Conservation (phyloP, 306 rosid species). For the Lathyrus tuberosus region DNA sequence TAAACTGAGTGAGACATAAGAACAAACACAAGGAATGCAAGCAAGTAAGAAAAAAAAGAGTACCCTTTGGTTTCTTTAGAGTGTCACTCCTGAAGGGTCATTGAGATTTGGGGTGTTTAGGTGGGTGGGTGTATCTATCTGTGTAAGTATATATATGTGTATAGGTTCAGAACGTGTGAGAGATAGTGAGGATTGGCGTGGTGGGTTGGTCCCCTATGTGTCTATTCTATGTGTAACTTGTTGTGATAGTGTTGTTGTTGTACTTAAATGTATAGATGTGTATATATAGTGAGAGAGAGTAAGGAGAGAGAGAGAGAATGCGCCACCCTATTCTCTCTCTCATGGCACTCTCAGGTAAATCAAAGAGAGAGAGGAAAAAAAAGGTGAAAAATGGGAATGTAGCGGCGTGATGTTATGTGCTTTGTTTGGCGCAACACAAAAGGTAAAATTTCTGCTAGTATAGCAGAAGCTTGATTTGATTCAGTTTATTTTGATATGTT, state of each 20-base stretch:
- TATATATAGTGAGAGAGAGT: neutral
- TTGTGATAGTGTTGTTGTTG: conserved; percentile 12
- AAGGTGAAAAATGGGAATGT: conserved; percentile 42
- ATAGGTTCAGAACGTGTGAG: conserved; percentile 27
- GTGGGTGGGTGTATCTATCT: conserved; percentile 2
- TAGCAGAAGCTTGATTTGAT: conserved; percentile 6
- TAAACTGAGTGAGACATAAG: neutral
- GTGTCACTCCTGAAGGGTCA: conserved; percentile 39
- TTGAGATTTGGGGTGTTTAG: conserved; percentile 57
- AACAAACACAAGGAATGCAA: conserved; percentile 37
- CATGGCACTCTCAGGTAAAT: neutral
- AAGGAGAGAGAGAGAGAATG: conserved; percentile 28
- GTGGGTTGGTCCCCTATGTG: conserved; percentile 38
- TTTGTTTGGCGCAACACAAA: conserved; percentile 23
- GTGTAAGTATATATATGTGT: neutral
- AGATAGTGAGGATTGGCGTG: conserved; percentile 20
- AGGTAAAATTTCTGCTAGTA: neutral
- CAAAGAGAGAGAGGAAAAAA: neutral
- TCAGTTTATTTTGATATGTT: conserved; percentile 5
- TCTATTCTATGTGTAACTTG: conserved; percentile 26
- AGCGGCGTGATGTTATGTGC: conserved; percentile 47
- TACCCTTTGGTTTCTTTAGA: conserved; percentile 29
- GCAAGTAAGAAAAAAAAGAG: neutral
- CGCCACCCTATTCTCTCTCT: conserved; percentile 42
- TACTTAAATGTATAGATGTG: neutral